These are phyloP conservation scores for Aspergillus indologenus DNA, from an alignment of 495 filamentous ascomycete species.

Conservation along the genomic window DNA sequence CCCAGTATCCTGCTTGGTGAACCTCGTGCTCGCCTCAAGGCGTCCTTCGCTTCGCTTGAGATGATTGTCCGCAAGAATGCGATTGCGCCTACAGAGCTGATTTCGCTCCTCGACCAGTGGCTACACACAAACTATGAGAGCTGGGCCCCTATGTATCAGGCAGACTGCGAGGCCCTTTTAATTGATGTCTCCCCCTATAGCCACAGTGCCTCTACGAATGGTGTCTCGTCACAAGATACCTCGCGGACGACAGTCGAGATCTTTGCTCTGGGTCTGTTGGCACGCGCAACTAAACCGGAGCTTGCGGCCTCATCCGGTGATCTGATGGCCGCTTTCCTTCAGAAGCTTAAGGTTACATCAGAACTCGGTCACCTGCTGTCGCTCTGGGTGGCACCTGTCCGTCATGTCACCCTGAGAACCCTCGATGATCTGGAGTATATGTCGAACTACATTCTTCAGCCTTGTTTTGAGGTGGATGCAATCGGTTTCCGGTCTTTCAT, in stretches of 20 bases:
- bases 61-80: slow-evolving; percentile 40
- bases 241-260: slow-evolving; percentile 26
- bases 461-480: slow-evolving; percentile 61
- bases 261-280: slow-evolving; percentile 37
- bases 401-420: slow-evolving; percentile 41
- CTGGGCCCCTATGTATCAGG: slow-evolving; percentile 33
- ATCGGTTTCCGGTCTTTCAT: slow-evolving; percentile 56
- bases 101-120: slow-evolving; percentile 32
- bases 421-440: slow-evolving; percentile 59
- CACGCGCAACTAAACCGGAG: slow-evolving; percentile 46
- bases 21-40: slow-evolving; percentile 40
- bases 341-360: slow-evolving; percentile 35
- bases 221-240: slow-evolving; percentile 10
- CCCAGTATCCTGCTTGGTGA: slow-evolving; percentile 41
- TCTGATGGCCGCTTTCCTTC: slow-evolving; percentile 57
- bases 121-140: slow-evolving; percentile 26
- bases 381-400: slow-evolving; percentile 38
- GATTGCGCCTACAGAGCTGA: slow-evolving; percentile 29
- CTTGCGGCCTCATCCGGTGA: slow-evolving; percentile 64
- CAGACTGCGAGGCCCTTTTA: slow-evolving; percentile 30
- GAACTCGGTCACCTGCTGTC: slow-evolving; percentile 23
- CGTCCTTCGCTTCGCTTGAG: slow-evolving; percentile 41
- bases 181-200: slow-evolving; percentile 20
- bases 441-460: slow-evolving; percentile 69
- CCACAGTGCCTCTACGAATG: slow-evolving; percentile 8